phyloP scores from a whole-genome alignment of 768 basidiomycete genomes.

The Mycena polygramma region DNA sequence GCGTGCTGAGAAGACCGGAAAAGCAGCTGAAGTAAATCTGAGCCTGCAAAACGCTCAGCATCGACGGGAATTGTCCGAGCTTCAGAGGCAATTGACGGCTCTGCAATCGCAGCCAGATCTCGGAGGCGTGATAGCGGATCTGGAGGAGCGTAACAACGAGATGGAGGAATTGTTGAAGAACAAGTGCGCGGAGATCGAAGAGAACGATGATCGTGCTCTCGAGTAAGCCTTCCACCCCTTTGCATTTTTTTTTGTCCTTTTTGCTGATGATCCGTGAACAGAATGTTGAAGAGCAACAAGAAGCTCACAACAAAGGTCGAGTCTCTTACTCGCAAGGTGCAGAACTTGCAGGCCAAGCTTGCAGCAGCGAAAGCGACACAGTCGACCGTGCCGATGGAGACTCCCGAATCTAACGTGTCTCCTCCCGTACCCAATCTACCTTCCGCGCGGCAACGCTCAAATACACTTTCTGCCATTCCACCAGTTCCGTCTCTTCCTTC shows the following conservation, averaged over 20 bases:
- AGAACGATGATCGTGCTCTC: slow-evolving; percentile 84
- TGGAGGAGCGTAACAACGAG: slow-evolving; percentile 79
- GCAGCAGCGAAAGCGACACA: slow-evolving; percentile 61
- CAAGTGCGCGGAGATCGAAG: slow-evolving; percentile 86
- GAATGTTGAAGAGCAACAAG: slow-evolving; percentile 86
- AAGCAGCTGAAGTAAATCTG: slow-evolving; percentile 75
- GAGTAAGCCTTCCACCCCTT: slow-evolving; percentile 65
- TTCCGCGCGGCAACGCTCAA: slow-evolving; percentile 47
- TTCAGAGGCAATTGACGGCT: slow-evolving; percentile 68
- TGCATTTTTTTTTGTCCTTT: not conserved
- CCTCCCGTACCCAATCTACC: slow-evolving; percentile 26
- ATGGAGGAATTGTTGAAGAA: slow-evolving; percentile 79
- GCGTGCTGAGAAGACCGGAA: slow-evolving; percentile 69
- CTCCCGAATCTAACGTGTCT: slow-evolving; percentile 34
- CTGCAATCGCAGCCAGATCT: slow-evolving; percentile 69
- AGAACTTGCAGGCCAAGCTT: slow-evolving; percentile 77
- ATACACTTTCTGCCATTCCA: slow-evolving; percentile 42
- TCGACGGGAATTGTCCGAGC: slow-evolving; percentile 70
- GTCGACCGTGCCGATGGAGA: slow-evolving; percentile 32
- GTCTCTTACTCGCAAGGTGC: slow-evolving; percentile 77
- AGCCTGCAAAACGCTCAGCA: slow-evolving; percentile 76
- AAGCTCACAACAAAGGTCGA: slow-evolving; percentile 80
- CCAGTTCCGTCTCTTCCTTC: slow-evolving; percentile 34
- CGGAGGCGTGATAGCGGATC: slow-evolving; percentile 65
- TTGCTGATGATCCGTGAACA: slow-evolving; percentile 44